phyloP scores from a whole-genome alignment of 768 basidiomycete species.

The Amanita fuliginea region DNA sequence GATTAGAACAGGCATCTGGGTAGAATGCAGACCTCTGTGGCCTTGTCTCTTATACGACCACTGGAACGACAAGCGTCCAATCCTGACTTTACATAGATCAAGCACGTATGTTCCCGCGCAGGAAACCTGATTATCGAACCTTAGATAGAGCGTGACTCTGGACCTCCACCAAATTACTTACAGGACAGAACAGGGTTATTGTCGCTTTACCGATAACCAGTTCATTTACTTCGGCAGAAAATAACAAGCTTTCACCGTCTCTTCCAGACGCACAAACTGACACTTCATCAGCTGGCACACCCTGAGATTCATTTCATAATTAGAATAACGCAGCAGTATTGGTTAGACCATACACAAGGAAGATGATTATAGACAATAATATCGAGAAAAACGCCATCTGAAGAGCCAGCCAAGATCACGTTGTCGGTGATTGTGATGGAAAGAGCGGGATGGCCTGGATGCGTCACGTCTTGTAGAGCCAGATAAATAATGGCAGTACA shows the following conservation, averaged over 20 bases:
- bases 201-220: constrained; percentile 50
- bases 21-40: constrained; percentile 14
- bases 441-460: constrained; percentile 61
- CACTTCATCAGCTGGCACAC: constrained; percentile 51
- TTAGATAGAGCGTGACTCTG: neutral
- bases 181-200: constrained; percentile 59
- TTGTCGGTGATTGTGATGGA: constrained; percentile 35
- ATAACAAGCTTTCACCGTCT: constrained; percentile 53
- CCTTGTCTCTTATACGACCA: constrained; percentile 39
- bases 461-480: constrained; percentile 36
- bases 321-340: neutral
- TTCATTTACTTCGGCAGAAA: constrained; percentile 26
- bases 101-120: constrained; percentile 58
- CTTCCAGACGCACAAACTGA: constrained; percentile 48
- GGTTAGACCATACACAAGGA: constrained; percentile 52
- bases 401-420: constrained; percentile 41
- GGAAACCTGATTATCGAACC: constrained; percentile 40
- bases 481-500: neutral
- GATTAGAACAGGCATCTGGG: constrained; percentile 31
- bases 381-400: constrained; percentile 57
- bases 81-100: constrained; percentile 55
- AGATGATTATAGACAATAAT: constrained; percentile 54
- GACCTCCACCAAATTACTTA: constrained; percentile 23
- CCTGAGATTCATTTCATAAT: constrained; percentile 25
- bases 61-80: constrained; percentile 56